phyloP scores from a whole-genome alignment of 2,329 filamentous ascomycete genomes.

The Fusarium pseudonygamai region DNA sequence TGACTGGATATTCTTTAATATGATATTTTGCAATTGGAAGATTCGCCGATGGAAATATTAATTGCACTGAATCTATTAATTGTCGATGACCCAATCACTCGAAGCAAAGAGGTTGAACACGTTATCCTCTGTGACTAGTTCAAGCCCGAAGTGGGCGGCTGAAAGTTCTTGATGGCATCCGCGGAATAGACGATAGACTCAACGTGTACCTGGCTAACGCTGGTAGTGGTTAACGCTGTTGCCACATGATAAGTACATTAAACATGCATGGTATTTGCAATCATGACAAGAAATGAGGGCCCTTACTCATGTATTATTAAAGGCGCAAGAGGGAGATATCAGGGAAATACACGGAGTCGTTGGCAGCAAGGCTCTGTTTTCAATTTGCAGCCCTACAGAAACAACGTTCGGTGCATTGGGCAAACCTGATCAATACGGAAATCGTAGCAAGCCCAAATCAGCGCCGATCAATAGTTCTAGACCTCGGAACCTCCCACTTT shows the following conservation, averaged over 20 bases:
- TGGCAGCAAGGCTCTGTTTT: neutral
- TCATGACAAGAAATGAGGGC: neutral
- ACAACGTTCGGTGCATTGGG: neutral
- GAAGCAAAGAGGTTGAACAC: neutral
- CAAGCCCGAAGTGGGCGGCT: conserved; percentile 15
- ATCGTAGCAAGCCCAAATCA: conserved; percentile 5
- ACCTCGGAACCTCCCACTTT: conserved; percentile 5
- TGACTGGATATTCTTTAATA: conserved; percentile 4
- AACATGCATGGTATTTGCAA: neutral
- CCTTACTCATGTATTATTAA: neutral
- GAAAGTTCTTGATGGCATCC: neutral
- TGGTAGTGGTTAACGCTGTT: conserved; percentile 13
- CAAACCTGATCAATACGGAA: conserved; percentile 6
- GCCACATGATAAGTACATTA: conserved; percentile 3
- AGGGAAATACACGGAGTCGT: neutral
- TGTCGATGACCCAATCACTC: conserved; percentile 5
- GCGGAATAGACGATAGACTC: neutral
- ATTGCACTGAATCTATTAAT: conserved; percentile 1
- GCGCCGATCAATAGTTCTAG: conserved; percentile 38
- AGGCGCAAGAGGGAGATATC: neutral
- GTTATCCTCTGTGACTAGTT: conserved; percentile 1
- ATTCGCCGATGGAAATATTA: neutral
- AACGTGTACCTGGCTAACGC: conserved; percentile 25
- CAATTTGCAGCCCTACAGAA: conserved; percentile 1
- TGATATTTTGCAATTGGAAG: neutral